phyloP scores from a whole-genome alignment of 2,329 filamentous ascomycete genomes.

The Nemania sp. region DNA sequence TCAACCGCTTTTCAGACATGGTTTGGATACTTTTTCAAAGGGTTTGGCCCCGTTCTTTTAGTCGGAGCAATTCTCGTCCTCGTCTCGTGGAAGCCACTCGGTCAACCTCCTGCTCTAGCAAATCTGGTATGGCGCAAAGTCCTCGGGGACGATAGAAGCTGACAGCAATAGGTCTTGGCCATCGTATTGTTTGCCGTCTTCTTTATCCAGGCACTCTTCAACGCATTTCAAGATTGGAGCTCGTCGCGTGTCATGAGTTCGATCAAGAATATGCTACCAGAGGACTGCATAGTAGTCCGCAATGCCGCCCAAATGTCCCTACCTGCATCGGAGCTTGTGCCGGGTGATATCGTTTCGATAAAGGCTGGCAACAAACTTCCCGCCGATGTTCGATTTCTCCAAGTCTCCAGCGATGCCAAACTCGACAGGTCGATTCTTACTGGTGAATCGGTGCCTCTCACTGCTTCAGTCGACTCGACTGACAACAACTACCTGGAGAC shows the following conservation, averaged over 20 bases:
- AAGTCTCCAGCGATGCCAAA: conserved; percentile 75
- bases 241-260: conserved; percentile 82
- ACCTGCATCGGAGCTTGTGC: conserved; percentile 72
- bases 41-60: conserved; percentile 79
- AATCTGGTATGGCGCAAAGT: conserved; percentile 60
- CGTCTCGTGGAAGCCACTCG: conserved; percentile 80
- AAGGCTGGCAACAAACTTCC: conserved; percentile 80
- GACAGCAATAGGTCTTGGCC: conserved; percentile 66
- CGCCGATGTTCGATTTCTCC: conserved; percentile 77
- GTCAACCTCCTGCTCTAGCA: conserved; percentile 74
- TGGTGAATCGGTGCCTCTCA: conserved; percentile 69
- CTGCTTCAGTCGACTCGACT: conserved; percentile 72
- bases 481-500: conserved; percentile 83
- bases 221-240: conserved; percentile 80
- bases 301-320: conserved; percentile 65
- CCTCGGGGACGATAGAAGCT: conserved; percentile 2
- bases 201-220: conserved; percentile 75
- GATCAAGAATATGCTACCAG: conserved; percentile 84
- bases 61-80: conserved; percentile 78
- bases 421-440: conserved; percentile 81
- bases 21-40: conserved; percentile 79
- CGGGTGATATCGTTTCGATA: conserved; percentile 76
- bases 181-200: conserved; percentile 80
- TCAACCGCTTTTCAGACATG: conserved; percentile 69
- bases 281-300: conserved; percentile 74